Conservation (phyloP, 2,329 filamentous ascomycete genomes). For the Verticillium klebahnii region DNA sequence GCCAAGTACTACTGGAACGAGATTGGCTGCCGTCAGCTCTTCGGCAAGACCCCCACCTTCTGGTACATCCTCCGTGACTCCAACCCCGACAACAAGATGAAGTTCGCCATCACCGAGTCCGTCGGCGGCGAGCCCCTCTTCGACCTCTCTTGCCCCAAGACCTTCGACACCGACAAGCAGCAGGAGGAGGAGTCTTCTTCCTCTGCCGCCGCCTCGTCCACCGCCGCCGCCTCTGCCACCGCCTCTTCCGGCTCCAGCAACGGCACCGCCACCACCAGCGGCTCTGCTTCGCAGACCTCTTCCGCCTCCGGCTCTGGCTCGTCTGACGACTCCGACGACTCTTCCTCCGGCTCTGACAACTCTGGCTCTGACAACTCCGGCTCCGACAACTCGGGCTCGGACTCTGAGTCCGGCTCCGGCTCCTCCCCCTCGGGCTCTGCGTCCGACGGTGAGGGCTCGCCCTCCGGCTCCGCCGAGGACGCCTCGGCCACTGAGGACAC, state of each 20-base stretch:
- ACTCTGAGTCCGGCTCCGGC: conserved; percentile 11
- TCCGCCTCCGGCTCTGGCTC: conserved; percentile 4
- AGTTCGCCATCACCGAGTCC: conserved; percentile 52
- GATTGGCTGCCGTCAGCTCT: conserved; percentile 55
- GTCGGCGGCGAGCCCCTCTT: conserved; percentile 46
- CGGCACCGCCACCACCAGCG: not conserved
- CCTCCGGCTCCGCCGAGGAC: not conserved
- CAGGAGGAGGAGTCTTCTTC: conserved; percentile 15
- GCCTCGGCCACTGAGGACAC: conserved; percentile 2
- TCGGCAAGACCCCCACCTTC: conserved; percentile 51
- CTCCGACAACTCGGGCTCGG: conserved; percentile 11
- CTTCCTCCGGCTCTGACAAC: conserved; percentile 7
- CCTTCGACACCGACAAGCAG: conserved; percentile 28
- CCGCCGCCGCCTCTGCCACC: conserved; percentile 10
- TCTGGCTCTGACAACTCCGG: conserved; percentile 8
- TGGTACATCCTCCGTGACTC: conserved; percentile 60
- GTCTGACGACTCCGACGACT: conserved; percentile 6
- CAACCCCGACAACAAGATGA: conserved; percentile 54
- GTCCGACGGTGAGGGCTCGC: not conserved
- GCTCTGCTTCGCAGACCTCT: conserved; percentile 1
- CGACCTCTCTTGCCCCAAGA: conserved; percentile 48
- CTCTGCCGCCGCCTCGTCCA: conserved; percentile 12
- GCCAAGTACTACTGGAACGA: conserved; percentile 60
- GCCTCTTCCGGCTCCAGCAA: conserved; percentile 12
- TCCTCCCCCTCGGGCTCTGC: not conserved